Conservation (phyloP, 139 green algal genomes). For the Asterochloris sp. region DNA sequence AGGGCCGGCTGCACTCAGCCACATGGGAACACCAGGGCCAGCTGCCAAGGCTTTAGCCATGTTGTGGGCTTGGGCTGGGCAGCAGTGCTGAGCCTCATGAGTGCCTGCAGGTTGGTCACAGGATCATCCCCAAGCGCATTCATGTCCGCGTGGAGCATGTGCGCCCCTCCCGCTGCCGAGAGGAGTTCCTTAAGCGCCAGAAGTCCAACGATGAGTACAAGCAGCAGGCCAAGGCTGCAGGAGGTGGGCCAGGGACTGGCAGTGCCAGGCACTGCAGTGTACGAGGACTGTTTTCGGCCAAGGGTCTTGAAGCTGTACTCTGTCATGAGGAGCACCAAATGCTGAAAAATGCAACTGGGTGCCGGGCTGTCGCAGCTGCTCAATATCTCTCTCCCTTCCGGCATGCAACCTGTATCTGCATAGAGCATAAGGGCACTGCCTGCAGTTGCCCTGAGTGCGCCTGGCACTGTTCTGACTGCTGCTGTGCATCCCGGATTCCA, state of each 20-base stretch:
- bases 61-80: background rate
- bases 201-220: slow-evolving; percentile 83
- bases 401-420: too few relatives aligned
- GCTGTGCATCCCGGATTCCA: too few relatives aligned
- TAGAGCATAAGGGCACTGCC: too few relatives aligned
- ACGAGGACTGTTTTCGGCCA: too few relatives aligned
- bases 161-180: slow-evolving; percentile 84
- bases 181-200: slow-evolving; percentile 89
- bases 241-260: background rate
- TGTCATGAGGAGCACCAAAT: too few relatives aligned
- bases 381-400: too few relatives aligned
- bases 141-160: slow-evolving; percentile 98
- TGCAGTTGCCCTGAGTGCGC: too few relatives aligned
- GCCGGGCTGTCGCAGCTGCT: too few relatives aligned
- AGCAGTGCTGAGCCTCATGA: background rate
- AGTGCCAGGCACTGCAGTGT: too few relatives aligned
- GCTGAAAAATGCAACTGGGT: too few relatives aligned
- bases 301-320: too few relatives aligned
- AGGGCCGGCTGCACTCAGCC: background rate
- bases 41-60: background rate
- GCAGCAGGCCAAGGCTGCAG: slow-evolving; percentile 63
- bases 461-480: too few relatives aligned
- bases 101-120: slow-evolving; percentile 67
- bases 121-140: slow-evolving; percentile 94
- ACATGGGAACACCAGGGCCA: background rate